phyloP scores from a whole-genome alignment of 768 basidiomycete species.

The Lentinula guzmanii region DNA sequence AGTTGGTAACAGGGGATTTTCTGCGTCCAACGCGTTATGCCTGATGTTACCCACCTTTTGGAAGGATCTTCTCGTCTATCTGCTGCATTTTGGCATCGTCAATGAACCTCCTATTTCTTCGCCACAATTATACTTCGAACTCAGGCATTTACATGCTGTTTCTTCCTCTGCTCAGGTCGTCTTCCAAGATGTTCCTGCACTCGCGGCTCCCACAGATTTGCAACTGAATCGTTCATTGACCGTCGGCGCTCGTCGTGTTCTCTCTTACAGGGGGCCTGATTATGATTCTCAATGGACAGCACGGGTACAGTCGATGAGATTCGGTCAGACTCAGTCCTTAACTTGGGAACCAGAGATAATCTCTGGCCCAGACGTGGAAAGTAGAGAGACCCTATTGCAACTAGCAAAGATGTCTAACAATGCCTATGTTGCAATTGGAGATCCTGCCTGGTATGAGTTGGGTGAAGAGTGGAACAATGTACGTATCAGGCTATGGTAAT shows the following conservation, averaged over 20 bases:
- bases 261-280: constrained; percentile 41
- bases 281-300: constrained; percentile 37
- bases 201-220: neutral
- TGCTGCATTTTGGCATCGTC: constrained; percentile 26
- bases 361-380: constrained; percentile 68
- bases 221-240: constrained; percentile 22
- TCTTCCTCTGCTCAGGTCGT: constrained; percentile 38
- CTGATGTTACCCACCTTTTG: constrained; percentile 42
- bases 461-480: constrained; percentile 58
- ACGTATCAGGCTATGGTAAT: constrained; percentile 14
- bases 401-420: constrained; percentile 96
- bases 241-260: constrained; percentile 29
- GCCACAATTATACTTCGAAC: constrained; percentile 37
- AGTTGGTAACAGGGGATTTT: neutral
- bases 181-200: constrained; percentile 43
- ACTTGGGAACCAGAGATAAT: constrained; percentile 77
- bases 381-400: constrained; percentile 65
- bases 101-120: constrained; percentile 7
- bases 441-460: constrained; percentile 74
- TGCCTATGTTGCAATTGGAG: constrained; percentile 67
- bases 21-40: constrained; percentile 10
- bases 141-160: constrained; percentile 59
- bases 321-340: constrained; percentile 38
- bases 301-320: constrained; percentile 36
- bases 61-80: constrained; percentile 40